phyloP scores from a whole-genome alignment of 164 flowering plant genomes.

The Kingdonia uniflora region DNA sequence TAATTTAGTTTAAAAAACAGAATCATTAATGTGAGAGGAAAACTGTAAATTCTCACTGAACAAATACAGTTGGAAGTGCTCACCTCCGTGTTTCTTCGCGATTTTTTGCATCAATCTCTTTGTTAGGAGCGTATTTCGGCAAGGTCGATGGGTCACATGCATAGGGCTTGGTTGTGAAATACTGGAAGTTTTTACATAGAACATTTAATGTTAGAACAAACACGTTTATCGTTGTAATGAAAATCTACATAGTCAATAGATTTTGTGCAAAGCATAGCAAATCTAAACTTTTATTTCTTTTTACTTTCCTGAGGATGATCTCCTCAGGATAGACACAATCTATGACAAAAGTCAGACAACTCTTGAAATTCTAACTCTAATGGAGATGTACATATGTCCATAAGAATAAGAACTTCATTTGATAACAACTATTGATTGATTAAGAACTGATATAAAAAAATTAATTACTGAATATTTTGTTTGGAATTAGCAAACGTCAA shows the following conservation, averaged over 20 bases:
- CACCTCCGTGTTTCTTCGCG: constrained; percentile 59
- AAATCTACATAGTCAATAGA: too few relatives aligned
- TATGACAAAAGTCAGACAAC: neutral
- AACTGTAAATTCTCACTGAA: neutral
- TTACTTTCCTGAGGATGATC: neutral
- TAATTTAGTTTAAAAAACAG: too few relatives aligned
- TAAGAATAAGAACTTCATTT: too few relatives aligned
- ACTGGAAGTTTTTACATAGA: constrained; percentile 34
- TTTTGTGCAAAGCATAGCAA: too few relatives aligned
- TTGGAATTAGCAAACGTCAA: neutral
- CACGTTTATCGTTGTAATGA: too few relatives aligned
- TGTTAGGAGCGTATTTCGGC: constrained; percentile 84
- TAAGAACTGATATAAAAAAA: neutral
- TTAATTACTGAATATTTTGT: neutral
- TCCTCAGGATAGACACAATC: neutral
- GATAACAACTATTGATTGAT: too few relatives aligned
- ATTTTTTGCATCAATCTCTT: constrained; percentile 79
- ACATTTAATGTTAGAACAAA: neutral
- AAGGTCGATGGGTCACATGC: constrained; percentile 81
- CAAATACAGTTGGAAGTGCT: constrained; percentile 3
- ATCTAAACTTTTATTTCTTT: too few relatives aligned
- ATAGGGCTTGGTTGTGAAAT: constrained; percentile 65
- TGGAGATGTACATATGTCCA: too few relatives aligned
- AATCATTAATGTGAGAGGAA: too few relatives aligned
- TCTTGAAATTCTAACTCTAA: too few relatives aligned